Percentiles rank a stretch among this genome's conserved stretches.
Conservation (phyloP, 1,139 yeast genomes). For the Pichia sp. region DNA sequence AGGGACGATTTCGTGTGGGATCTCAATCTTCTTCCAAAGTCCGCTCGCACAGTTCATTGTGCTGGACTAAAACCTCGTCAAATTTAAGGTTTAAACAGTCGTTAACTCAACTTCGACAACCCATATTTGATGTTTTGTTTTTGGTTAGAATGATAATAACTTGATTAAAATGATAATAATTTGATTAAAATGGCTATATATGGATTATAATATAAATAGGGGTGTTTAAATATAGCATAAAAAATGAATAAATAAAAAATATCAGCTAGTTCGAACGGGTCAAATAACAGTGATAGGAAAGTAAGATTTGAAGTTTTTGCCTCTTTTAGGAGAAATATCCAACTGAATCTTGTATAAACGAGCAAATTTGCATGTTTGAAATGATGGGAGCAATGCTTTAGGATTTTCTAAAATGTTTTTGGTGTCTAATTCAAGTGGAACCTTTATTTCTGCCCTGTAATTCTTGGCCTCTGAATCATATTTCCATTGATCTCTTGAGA, state of each 20-base stretch:
- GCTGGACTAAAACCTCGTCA: too few relatives aligned
- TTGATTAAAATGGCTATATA: too few relatives aligned
- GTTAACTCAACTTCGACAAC: too few relatives aligned
- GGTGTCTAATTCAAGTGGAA: conserved; percentile 3
- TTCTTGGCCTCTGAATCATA: not conserved
- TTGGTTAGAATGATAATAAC: too few relatives aligned
- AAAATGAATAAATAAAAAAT: not conserved
- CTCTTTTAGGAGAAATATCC: not conserved
- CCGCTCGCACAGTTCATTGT: too few relatives aligned
- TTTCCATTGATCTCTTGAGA: conserved; percentile 4
- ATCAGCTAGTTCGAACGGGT: not conserved
- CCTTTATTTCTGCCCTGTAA: not conserved
- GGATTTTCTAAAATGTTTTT: conserved; percentile 1
- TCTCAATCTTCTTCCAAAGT: too few relatives aligned
- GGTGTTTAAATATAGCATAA: too few relatives aligned
- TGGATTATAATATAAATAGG: too few relatives aligned
- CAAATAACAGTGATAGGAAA: conserved; percentile 11
- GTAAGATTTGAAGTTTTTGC: not conserved
- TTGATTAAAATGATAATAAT: too few relatives aligned
- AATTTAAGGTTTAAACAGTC: too few relatives aligned
- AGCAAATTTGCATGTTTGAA: conserved; percentile 14
- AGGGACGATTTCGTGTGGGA: too few relatives aligned
- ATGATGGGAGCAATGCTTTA: conserved; percentile 12
- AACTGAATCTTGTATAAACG: conserved; percentile 11
- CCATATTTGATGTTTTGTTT: too few relatives aligned